These are phyloP conservation scores for Ajuga chamaepitys DNA, from an alignment of 257 asterid genomes.

Conservation along the genomic window DNA sequence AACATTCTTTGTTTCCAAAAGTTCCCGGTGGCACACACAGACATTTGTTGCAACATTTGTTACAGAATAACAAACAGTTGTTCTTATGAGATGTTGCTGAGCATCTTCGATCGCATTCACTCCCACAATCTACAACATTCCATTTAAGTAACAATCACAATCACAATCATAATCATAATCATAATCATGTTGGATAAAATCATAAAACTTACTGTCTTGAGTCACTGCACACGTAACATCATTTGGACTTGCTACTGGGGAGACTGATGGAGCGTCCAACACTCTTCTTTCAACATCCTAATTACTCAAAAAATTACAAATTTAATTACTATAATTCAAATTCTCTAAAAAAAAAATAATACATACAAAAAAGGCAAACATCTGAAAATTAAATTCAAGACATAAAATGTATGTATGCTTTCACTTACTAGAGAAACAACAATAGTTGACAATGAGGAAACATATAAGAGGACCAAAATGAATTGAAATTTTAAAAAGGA, in stretches of 20 bases:
- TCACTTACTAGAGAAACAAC: constrained; percentile 18
- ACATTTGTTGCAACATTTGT: constrained; percentile 23
- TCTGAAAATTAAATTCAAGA: no score
- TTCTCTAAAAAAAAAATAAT: no score
- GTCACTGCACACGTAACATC: constrained; percentile 6
- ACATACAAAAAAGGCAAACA: no score
- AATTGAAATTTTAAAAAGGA: constrained; percentile 10
- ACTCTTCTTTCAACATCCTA: neutral
- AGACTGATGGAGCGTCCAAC: neutral
- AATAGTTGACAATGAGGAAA: neutral
- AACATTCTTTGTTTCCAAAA: constrained; percentile 27
- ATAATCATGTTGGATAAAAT: no score
- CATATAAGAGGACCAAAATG: constrained; percentile 8
- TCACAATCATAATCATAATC: no score
- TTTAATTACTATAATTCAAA: no score
- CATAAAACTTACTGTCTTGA: constrained; percentile 5
- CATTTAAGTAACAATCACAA: no score
- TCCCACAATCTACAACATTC: constrained; percentile 16
- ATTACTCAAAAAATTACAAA: neutral
- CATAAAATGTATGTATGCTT: neutral
- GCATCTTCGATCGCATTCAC: constrained; percentile 24
- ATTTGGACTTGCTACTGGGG: neutral
- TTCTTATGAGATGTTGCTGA: constrained; percentile 3
- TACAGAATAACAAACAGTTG: constrained; percentile 16
- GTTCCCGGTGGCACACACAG: constrained; percentile 32